phyloP scores from a whole-genome alignment of 257 asterid species.

The Prunella vulgaris region DNA sequence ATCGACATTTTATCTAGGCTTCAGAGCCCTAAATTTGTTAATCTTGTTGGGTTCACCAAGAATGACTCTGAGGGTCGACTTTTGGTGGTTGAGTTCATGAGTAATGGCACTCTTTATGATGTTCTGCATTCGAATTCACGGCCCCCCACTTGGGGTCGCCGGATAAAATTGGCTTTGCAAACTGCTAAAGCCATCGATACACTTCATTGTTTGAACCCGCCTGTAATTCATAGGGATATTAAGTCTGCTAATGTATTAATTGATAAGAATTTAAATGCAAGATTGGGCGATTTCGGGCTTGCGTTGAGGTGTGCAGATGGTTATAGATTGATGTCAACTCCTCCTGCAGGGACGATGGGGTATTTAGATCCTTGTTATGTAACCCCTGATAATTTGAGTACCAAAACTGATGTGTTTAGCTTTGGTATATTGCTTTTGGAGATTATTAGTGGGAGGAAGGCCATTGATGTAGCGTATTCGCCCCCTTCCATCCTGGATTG shows the following conservation, averaged over 20 bases:
- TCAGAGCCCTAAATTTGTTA: constrained; percentile 64
- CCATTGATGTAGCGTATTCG: constrained; percentile 68
- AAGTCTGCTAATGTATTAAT: constrained; percentile 79
- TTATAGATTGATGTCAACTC: constrained; percentile 63
- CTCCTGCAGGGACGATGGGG: constrained; percentile 97
- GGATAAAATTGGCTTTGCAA: constrained; percentile 66
- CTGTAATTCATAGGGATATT: constrained; percentile 78
- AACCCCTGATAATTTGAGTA: constrained; percentile 72
- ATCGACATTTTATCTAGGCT: constrained; percentile 60
- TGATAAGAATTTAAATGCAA: constrained; percentile 65
- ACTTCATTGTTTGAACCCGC: constrained; percentile 57
- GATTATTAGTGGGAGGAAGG: constrained; percentile 88
- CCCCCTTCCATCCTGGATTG: constrained; percentile 82
- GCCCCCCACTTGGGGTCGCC: constrained; percentile 70
- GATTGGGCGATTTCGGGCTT: constrained; percentile 81
- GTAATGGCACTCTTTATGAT: constrained; percentile 79
- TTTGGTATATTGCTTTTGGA: constrained; percentile 76
- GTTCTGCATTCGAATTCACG: constrained; percentile 54
- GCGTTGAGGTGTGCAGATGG: constrained; percentile 70
- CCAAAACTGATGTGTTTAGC: constrained; percentile 76
- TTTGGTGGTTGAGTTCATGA: constrained; percentile 81
- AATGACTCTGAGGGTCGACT: constrained; percentile 45
- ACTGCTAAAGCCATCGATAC: constrained; percentile 65
- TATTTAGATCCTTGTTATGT: constrained; percentile 80
- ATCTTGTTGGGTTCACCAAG: constrained; percentile 64